Percentiles rank a stretch among this genome's conserved stretches.
phyloP scores from a whole-genome alignment of 352 stramenopile genomes.

The Chrysophaeum taylorii region DNA sequence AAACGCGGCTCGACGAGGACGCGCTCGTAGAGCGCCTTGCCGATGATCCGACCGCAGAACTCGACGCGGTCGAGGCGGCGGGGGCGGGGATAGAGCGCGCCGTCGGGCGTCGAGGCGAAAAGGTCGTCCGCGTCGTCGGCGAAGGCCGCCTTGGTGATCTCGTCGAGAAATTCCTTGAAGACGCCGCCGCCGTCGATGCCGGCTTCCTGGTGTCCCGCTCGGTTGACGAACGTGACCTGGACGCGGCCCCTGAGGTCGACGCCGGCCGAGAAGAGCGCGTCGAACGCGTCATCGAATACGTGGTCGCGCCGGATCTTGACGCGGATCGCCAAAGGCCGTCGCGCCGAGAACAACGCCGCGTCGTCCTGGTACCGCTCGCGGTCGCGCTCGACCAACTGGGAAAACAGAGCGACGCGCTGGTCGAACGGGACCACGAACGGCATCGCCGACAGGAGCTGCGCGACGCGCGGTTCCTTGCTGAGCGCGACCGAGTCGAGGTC shows the following conservation, averaged over 20 bases:
- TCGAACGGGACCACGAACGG: slow-evolving; percentile 40
- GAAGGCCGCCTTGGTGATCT: slow-evolving; percentile 83
- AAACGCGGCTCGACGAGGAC: slow-evolving; percentile 76
- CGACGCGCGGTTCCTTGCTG: slow-evolving; percentile 51
- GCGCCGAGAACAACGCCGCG: slow-evolving; percentile 23
- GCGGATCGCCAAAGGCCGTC: slow-evolving; percentile 19
- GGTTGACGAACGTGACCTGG: slow-evolving; percentile 75
- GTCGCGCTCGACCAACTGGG: slow-evolving; percentile 43
- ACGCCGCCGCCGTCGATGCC: slow-evolving; percentile 94
- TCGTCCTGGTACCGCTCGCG: slow-evolving; percentile 43
- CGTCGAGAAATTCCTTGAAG: slow-evolving; percentile 94
- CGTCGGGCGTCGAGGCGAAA: slow-evolving; percentile 53
- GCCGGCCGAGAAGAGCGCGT: slow-evolving; percentile 63
- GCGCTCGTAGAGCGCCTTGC: slow-evolving; percentile 80
- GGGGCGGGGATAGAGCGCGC: neutral
- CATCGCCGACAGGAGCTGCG: slow-evolving; percentile 43
- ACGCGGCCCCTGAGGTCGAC: slow-evolving; percentile 69
- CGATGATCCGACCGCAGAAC: slow-evolving; percentile 85
- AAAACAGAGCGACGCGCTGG: slow-evolving; percentile 47
- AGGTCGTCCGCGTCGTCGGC: slow-evolving; percentile 58
- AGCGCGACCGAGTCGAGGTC: slow-evolving; percentile 39
- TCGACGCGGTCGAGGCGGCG: slow-evolving; percentile 63
- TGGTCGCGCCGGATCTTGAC: slow-evolving; percentile 44
- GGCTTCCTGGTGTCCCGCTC: slow-evolving; percentile 73
- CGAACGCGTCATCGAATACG: slow-evolving; percentile 71